phyloP scores from a whole-genome alignment of 2,329 filamentous ascomycete genomes.

The Cercospora sp. region DNA sequence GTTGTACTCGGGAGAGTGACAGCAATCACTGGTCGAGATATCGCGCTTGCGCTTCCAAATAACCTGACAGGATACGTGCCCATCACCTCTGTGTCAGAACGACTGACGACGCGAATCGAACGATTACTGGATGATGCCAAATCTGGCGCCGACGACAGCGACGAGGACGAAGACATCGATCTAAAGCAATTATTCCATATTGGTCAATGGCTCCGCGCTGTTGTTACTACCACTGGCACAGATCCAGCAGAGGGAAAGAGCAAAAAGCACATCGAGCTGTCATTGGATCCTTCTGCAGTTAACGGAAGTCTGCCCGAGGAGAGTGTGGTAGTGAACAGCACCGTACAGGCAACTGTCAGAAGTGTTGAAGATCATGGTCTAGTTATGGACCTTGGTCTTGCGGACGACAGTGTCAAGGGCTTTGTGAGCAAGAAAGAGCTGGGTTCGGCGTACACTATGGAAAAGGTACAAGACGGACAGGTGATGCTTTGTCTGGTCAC shows the following conservation, averaged over 20 bases:
- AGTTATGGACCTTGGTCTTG: slow-evolving; percentile 85
- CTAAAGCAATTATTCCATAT: slow-evolving; percentile 72
- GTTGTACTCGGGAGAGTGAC: slow-evolving; percentile 84
- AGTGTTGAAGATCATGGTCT: slow-evolving; percentile 97
- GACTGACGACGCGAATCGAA: slow-evolving; percentile 74
- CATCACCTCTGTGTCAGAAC: slow-evolving; percentile 84
- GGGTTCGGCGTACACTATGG: slow-evolving; percentile 62
- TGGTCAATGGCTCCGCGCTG: slow-evolving; percentile 85
- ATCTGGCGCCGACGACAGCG: slow-evolving; percentile 55
- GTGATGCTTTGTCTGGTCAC: slow-evolving; percentile 82
- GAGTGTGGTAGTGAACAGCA: slow-evolving; percentile 72
- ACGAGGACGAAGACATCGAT: slow-evolving; percentile 62
- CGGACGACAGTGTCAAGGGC: slow-evolving; percentile 66
- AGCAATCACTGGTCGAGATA: slow-evolving; percentile 74
- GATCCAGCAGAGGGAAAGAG: slow-evolving; percentile 61
- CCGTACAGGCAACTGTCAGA: slow-evolving; percentile 80
- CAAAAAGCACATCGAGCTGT: slow-evolving; percentile 83
- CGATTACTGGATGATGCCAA: slow-evolving; percentile 59
- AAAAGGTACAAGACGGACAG: slow-evolving; percentile 74
- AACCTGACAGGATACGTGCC: slow-evolving; percentile 88
- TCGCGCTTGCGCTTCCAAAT: slow-evolving; percentile 84
- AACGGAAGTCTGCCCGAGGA: slow-evolving; percentile 73
- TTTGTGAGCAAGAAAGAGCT: slow-evolving; percentile 87
- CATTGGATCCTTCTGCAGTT: slow-evolving; percentile 73
- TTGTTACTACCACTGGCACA: slow-evolving; percentile 75